Evolutionary conservation across 2,329 filamentous ascomycete genomes (phyloP).

Genomic region (Colletotrichum liriopes): DNA sequence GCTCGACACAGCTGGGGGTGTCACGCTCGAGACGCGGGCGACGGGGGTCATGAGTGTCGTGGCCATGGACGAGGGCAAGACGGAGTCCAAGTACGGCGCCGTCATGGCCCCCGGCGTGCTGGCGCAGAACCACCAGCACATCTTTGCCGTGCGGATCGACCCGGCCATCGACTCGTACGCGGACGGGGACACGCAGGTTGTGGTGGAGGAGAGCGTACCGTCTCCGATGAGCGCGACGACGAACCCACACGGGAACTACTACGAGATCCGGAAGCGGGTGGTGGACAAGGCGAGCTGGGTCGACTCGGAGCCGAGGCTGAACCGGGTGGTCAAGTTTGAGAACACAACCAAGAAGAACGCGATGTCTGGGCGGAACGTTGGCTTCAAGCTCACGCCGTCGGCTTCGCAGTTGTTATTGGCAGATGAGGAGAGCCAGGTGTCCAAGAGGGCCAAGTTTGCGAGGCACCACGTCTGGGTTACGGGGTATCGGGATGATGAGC

Average conservation of each 20-base stretch:
- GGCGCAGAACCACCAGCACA: slow-evolving; percentile 80
- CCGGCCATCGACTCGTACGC: slow-evolving; percentile 69
- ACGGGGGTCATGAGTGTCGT: slow-evolving; percentile 77
- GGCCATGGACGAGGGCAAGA: slow-evolving; percentile 70
- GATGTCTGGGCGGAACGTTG: slow-evolving; percentile 65
- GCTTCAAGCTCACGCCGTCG: slow-evolving; percentile 64
- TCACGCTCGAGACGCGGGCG: slow-evolving; percentile 75
- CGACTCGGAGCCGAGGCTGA: slow-evolving; percentile 68
- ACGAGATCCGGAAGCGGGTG: slow-evolving; percentile 65
- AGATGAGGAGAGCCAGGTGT: slow-evolving; percentile 60
- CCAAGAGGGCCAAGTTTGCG: slow-evolving; percentile 61
- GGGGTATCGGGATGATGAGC: slow-evolving; percentile 64
- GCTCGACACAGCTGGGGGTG: slow-evolving; percentile 74
- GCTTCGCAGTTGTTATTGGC: slow-evolving; percentile 64
- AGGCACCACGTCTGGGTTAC: slow-evolving; percentile 66
- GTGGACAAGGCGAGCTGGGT: slow-evolving; percentile 64
- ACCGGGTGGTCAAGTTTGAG: slow-evolving; percentile 66
- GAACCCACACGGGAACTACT: slow-evolving; percentile 75
- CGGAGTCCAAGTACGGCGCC: slow-evolving; percentile 69
- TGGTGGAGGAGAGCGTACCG: slow-evolving; percentile 56
- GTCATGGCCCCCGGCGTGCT: slow-evolving; percentile 76
- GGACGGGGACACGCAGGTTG: slow-evolving; percentile 66
- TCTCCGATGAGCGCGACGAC: slow-evolving; percentile 62
- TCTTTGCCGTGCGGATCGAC: slow-evolving; percentile 77
- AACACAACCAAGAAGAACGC: slow-evolving; percentile 62